Percentiles rank a stretch among this genome's conserved stretches.
phyloP scores from a whole-genome alignment of 805 yeast genomes.

The Metschnikowia amazonensis region DNA sequence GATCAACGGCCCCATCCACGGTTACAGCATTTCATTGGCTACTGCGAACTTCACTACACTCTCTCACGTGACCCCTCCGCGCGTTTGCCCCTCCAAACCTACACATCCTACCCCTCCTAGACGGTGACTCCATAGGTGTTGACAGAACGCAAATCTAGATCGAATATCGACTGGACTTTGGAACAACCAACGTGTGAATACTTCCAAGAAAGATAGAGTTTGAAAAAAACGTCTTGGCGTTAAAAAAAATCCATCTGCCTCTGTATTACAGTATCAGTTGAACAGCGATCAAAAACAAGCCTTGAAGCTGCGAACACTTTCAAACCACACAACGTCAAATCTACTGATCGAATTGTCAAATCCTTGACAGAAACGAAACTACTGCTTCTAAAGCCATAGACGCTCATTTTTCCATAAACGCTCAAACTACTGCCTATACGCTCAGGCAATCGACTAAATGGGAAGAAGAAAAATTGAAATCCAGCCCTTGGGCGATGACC shows the following conservation, averaged over 20 bases:
- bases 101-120: not conserved
- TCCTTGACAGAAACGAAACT: too few relatives aligned
- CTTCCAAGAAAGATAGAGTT: too few relatives aligned
- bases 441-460: slow-evolving; percentile 48
- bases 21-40: not conserved
- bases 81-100: not conserved
- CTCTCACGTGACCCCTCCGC: not conserved
- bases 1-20: slow-evolving; percentile 19
- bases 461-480: slow-evolving; percentile 96
- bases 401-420: too few relatives aligned
- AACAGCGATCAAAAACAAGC: not conserved
- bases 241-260: not conserved
- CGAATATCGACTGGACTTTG: too few relatives aligned
- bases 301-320: too few relatives aligned
- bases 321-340: too few relatives aligned
- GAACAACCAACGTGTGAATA: too few relatives aligned
- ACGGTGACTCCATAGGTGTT: not conserved
- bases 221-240: too few relatives aligned
- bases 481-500: slow-evolving; percentile 84
- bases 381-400: too few relatives aligned
- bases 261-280: not conserved
- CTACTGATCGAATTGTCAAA: too few relatives aligned
- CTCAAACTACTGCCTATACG: too few relatives aligned
- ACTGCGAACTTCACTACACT: not conserved
- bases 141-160: not conserved